These are phyloP conservation scores for Neckera pumila DNA, from an alignment of 225 moss, liverwort and hornwort species.

Conservation along the genomic window DNA sequence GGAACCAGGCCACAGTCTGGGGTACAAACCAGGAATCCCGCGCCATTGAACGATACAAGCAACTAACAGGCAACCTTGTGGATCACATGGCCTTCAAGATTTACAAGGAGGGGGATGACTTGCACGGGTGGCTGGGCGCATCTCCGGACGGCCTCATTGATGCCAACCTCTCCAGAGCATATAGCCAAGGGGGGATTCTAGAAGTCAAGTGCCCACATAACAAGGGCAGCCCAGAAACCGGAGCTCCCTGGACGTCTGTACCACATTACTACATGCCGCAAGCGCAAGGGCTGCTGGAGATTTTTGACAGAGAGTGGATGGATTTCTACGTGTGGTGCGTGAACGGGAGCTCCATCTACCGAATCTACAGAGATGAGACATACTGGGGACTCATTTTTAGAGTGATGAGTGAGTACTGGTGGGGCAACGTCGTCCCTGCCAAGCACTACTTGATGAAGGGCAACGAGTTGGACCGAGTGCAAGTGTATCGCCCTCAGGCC, in stretches of 20 bases:
- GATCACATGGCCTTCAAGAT: conserved; percentile 74
- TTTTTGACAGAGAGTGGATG: conserved; percentile 77
- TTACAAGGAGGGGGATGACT: conserved; percentile 67
- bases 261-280: conserved; percentile 97
- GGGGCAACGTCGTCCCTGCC: conserved; percentile 81
- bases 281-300: conserved; percentile 85
- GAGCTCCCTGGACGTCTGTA: conserved; percentile 67
- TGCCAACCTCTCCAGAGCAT: conserved; percentile 10
- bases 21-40: conserved; percentile 66
- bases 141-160: conserved; percentile 87
- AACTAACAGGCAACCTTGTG: conserved; percentile 65
- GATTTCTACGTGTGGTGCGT: conserved; percentile 91
- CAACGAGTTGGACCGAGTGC: conserved; percentile 28
- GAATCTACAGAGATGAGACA: conserved; percentile 58
- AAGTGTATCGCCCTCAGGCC: conserved; percentile 19
- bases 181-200: conserved; percentile 39
- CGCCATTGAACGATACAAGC: conserved; percentile 76
- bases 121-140: conserved; percentile 86
- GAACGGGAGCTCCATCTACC: conserved; percentile 72
- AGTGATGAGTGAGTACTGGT: conserved; percentile 93
- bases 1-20: conserved; percentile 77
- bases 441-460: conserved; percentile 40
- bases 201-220: conserved; percentile 97
- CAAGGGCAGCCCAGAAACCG: conserved; percentile 75
- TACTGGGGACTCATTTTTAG: conserved; percentile 87